Evolutionary conservation across 257 asterid genomes (phyloP).

Genomic region (Fraxinus americana): DNA sequence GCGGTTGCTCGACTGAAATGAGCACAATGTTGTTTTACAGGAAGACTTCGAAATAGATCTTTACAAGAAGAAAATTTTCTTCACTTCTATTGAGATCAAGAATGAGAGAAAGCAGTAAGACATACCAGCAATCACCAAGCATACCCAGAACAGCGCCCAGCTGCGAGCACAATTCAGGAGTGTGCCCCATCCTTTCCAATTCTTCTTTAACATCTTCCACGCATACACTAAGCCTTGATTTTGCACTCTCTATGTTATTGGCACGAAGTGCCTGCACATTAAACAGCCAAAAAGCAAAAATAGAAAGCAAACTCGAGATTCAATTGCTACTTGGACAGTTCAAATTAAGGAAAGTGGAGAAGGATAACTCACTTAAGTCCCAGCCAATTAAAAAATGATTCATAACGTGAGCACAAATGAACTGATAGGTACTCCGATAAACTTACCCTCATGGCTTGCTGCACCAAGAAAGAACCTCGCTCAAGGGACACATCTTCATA

Average conservation of each 20-base stretch:
- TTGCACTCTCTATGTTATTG: constrained; percentile 86
- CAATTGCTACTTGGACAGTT: background rate
- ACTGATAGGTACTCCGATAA: background rate
- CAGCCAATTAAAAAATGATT: background rate
- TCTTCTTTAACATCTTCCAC: constrained; percentile 91
- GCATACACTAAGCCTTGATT: constrained; percentile 80
- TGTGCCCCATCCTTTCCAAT: constrained; percentile 65
- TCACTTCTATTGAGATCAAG: background rate
- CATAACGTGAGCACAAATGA: constrained; percentile 6
- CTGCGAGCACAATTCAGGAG: constrained; percentile 91
- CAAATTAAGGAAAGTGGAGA: background rate
- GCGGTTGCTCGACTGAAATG: constrained; percentile 77
- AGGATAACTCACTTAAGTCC: background rate
- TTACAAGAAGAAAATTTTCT: background rate
- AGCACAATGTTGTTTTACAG: background rate
- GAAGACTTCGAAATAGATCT: background rate
- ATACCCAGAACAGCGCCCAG: constrained; percentile 95
- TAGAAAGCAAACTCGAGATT: background rate
- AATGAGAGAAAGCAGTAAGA: constrained; percentile 21
- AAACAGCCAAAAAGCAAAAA: constrained; percentile 23
- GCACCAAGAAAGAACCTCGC: constrained; percentile 92
- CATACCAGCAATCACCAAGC: constrained; percentile 98
- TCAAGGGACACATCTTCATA: constrained; percentile 97
- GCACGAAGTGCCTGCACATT: constrained; percentile 85
- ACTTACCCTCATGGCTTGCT: constrained; percentile 97